Evolutionary conservation across 768 basidiomycete genomes (phyloP).

Genomic region (Tylopilus subfusipes): DNA sequence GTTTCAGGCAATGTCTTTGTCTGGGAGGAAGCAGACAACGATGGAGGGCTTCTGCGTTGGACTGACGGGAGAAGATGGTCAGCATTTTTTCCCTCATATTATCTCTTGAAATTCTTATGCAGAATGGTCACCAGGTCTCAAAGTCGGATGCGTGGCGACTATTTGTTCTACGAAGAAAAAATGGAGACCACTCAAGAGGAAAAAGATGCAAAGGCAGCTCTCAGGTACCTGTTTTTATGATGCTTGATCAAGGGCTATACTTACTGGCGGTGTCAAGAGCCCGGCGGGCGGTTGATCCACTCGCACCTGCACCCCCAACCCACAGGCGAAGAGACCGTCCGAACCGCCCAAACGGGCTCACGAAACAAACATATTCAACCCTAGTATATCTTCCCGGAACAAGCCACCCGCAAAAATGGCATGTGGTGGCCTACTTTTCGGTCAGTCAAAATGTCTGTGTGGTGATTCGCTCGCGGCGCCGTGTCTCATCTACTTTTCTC

Average conservation of each 20-base stretch:
- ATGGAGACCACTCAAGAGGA: constrained; percentile 78
- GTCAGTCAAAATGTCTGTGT: constrained; percentile 37
- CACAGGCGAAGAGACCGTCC: constrained; percentile 74
- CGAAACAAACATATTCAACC: constrained; percentile 83
- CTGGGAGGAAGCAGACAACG: constrained; percentile 80
- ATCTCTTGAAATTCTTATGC: constrained; percentile 3
- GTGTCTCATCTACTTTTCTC: constrained; percentile 7
- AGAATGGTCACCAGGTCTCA: constrained; percentile 55
- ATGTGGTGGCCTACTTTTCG: constrained; percentile 80
- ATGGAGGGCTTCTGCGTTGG: constrained; percentile 68
- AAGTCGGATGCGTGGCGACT: constrained; percentile 80
- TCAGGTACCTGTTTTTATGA: constrained; percentile 45
- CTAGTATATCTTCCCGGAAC: constrained; percentile 63
- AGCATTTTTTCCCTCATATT: constrained; percentile 5
- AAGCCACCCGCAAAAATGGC: constrained; percentile 67
- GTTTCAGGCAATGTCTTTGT: constrained; percentile 76
- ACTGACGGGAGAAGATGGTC: constrained; percentile 81
- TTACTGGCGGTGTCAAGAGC: constrained; percentile 39
- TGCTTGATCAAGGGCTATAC: not conserved
- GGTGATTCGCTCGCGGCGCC: not conserved
- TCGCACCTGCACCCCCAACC: constrained; percentile 52
- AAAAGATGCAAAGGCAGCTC: constrained; percentile 73
- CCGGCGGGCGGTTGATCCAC: constrained; percentile 58
- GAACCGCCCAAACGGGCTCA: constrained; percentile 75
- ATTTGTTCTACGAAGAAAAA: constrained; percentile 82